Evolutionary conservation across 1,284 basidiomycete species (phyloP), one percentile per base, ranked within the genome.

Genomic region (Cryptococcus floricola): DNA sequence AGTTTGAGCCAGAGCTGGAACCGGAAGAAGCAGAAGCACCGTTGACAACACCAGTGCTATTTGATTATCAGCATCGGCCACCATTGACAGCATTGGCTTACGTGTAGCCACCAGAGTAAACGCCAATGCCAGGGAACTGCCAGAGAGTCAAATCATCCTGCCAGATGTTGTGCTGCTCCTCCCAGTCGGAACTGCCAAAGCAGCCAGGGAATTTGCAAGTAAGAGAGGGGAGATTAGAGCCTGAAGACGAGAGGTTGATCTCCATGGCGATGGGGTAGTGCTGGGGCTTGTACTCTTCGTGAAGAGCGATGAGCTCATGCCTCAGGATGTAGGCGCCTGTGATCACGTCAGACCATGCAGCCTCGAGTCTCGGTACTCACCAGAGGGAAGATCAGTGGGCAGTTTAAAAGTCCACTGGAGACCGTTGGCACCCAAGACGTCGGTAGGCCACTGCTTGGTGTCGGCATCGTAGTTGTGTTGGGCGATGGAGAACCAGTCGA

Each of bases 171-270:
- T 50, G 48, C 28, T 39, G 12, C 48, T 34, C 38, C 19, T 50
- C 48, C 2, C 39, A 50, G 38, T 50, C 48, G 38, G 19, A n/a
- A 14, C 18, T 37, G 6, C 28, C 18, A 27, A 50, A 50, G 23
- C 48, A 50, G 10, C 38, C 48, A 19, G 48, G 48, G 18, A 50
- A 50, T n/a, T 39, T 50, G 34, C 48, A 50, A 38, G 48, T 50
- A n/a, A 39, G 19, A 23, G 37, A 31, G 12, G 48, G 48, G 13
- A 50, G 48, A 13, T 9, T 50, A 34, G 48, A 38, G 38, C 48
- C 48, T 10, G 48, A 50, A 23, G 48, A 50, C 6, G 38, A 31
- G 31, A 50, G 38, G 1, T 8, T 38, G 48, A 50, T 50, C 23
- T 50, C 48, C 18, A 50, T 50, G 12, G 31, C 48, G 19, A 50